phyloP scores from a whole-genome alignment of 352 stramenopile species.

The Phytopythium cucurbitacearum region DNA sequence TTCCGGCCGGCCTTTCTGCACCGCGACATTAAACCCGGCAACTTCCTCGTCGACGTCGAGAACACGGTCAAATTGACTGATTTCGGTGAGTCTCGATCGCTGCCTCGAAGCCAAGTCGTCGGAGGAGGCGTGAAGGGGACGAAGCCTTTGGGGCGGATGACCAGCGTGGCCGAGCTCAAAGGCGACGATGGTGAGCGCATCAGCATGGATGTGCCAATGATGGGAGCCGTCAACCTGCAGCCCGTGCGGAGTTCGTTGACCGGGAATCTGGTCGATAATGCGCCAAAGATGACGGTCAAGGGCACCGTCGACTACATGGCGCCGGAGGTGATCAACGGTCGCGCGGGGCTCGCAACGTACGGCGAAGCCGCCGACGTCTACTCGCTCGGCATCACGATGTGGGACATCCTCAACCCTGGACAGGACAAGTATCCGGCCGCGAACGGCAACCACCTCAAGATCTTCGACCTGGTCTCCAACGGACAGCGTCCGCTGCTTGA shows the following conservation, averaged over 20 bases:
- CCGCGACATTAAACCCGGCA: slow-evolving; percentile 71
- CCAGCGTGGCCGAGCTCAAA: neutral
- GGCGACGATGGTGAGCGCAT: slow-evolving; percentile 3
- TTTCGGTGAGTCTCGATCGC: slow-evolving; percentile 61
- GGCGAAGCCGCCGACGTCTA: slow-evolving; percentile 69
- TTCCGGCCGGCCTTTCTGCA: slow-evolving; percentile 71
- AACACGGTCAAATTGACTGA: slow-evolving; percentile 62
- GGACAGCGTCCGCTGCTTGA: slow-evolving; percentile 44
- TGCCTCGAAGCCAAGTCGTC: slow-evolving; percentile 29
- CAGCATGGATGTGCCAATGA: slow-evolving; percentile 26
- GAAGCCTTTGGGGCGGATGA: slow-evolving; percentile 3
- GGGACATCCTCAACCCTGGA: slow-evolving; percentile 60
- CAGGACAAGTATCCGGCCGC: slow-evolving; percentile 41
- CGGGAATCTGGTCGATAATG: neutral
- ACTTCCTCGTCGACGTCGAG: slow-evolving; percentile 65
- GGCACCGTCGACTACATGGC: slow-evolving; percentile 80
- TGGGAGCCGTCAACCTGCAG: slow-evolving; percentile 24
- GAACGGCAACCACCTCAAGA: slow-evolving; percentile 50
- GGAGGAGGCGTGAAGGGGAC: slow-evolving; percentile 16
- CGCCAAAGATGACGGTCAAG: slow-evolving; percentile 43
- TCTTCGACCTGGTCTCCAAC: slow-evolving; percentile 50
- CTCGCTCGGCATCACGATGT: slow-evolving; percentile 69
- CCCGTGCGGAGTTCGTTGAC: slow-evolving; percentile 16
- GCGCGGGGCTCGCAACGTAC: slow-evolving; percentile 44
- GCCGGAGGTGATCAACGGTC: slow-evolving; percentile 68